Evolutionary conservation across 1,284 basidiomycete species (phyloP).

Genomic region (Puccinia polysora): DNA sequence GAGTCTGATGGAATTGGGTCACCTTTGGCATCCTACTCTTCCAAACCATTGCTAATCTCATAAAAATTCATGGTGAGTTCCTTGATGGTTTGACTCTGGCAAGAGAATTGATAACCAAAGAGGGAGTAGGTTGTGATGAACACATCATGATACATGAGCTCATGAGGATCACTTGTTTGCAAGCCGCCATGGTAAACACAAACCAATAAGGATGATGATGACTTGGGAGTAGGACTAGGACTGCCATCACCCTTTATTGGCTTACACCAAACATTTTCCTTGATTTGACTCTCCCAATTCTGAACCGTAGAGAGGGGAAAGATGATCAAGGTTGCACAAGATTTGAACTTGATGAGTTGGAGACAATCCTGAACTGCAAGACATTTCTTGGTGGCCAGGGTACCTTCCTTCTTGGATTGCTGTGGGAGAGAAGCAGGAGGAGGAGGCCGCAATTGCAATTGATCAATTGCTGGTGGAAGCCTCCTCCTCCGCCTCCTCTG

Average conservation of each 20-base stretch:
- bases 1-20: not conserved
- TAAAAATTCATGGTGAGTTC: constrained; percentile 11
- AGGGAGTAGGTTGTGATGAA: constrained; percentile 98
- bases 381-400: constrained; percentile 38
- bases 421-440: not conserved
- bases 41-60: constrained; percentile 33
- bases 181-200: constrained; percentile 94
- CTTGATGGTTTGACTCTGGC: constrained; percentile 58
- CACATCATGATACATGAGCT: constrained; percentile 87
- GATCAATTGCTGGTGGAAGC: too few relatives aligned
- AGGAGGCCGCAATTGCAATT: not conserved
- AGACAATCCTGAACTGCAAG: constrained; percentile 47
- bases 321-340: constrained; percentile 88
- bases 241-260: not conserved
- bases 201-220: constrained; percentile 63
- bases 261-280: constrained; percentile 67
- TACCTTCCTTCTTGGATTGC: constrained; percentile 42
- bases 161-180: constrained; percentile 74
- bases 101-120: constrained; percentile 88
- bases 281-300: constrained; percentile 98
- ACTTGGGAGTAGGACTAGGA: not conserved
- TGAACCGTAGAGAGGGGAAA: constrained; percentile 93
- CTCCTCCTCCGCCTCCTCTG: too few relatives aligned
- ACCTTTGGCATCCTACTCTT: constrained; percentile 36
- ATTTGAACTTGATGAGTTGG: constrained; percentile 55